Base-by-base conservation (phyloP, 139 green algal species). In the Trebouxia sp. region DNA sequence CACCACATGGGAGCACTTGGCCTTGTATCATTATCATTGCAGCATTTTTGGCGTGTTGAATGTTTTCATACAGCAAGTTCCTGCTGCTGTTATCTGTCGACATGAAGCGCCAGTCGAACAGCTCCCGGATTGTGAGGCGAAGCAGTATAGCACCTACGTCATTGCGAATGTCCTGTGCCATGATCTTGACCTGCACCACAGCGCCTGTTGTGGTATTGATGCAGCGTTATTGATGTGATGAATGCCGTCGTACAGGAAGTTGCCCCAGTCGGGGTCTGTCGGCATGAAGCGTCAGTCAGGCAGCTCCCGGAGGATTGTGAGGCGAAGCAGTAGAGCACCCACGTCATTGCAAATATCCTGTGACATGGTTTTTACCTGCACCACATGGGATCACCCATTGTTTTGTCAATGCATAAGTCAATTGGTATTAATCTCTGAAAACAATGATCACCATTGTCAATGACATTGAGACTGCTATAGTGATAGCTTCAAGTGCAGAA, bases 241-340 rank as follows among this genome's bases (percentile, higher is more conserved):
- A n/a, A n/a, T n/a, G n/a, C n/a, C 47, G 79, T 99, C 95, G 77
- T 97, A 99, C 81, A 99, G 80, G 65, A 98, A 99, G 92, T 99
- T 99, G 85, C 94, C 94, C 92, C 83, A 91, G 84, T 98, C 98
- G 67, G 95, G 95, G 82, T 98, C 96, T 12, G 96, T 98, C 90
- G 97, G 94, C 94, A 98, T 98, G 88, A 96, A 98, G 35, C 88
- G 87, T 91, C 96, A 98, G 37, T 91, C 85, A 83, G 97, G 98
- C 41, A 99, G 91, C 91, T 98, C 95, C 58, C 78, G 80, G 41
- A n/a, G n/a, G n/a, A 99, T 90, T 10, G 95, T 98, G 11, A 98
- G 86, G 28, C 78, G 48, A 80, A 99, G 91, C 84, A 99, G 90
- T 62, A 86, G 81, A 5, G 82, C 86, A 74, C 91, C 96, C n/a